Base-by-base conservation (phyloP, 257 asterid genomes). In the Eucommia ulmoides region DNA sequence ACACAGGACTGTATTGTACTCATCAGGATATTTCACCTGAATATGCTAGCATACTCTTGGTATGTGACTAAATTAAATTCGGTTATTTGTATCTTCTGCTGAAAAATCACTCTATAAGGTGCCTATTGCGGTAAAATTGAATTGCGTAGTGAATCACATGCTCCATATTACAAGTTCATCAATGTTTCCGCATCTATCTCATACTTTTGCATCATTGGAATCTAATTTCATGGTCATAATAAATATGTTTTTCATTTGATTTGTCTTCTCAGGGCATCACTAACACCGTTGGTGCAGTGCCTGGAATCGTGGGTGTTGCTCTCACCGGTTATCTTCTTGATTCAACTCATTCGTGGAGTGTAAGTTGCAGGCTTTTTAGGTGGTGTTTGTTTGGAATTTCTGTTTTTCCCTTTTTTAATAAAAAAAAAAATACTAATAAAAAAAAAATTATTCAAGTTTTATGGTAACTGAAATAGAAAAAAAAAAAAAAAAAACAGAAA, bases 11-110 rank as follows among this genome's bases (percentile, higher is more conserved):
- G 19, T 89, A 89, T 64, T 89, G 98, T 56, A 89, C 96, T 10
- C 98, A 85, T 84, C 97, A 89, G 72, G 98, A 89, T 60, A 89
- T 89, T 22, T 89, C 98, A 7, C 96, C 98, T 4, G 94, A 89
- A 73, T 89, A 89, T 61, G 98, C 98, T 41, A 78, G 98, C 68
- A 77, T 89, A 54, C 96, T 89, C 58, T 63, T 89, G 94, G 96
- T 84, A 78, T 33, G 89, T 55, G 53, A 20, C 22, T 10, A 5
- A 54, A 49, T 61, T 24, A 49, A 50, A 14, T 29, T 25, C 44
- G n/a, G 15, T 16, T 42, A 16, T 2, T 42, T 7, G n/a, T 14
- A 38, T 38, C n/a, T 8, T 15, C 11, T 38, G 45, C 45, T 38
- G 6, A 18, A 15, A 6, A 26, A 4, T 26, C 8, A 4, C 38